Percentiles rank a stretch among this genome's conserved stretches.
Evolutionary conservation across 2,329 filamentous ascomycete genomes (phyloP).

Genomic region (Pestalotiopsis sp.): DNA sequence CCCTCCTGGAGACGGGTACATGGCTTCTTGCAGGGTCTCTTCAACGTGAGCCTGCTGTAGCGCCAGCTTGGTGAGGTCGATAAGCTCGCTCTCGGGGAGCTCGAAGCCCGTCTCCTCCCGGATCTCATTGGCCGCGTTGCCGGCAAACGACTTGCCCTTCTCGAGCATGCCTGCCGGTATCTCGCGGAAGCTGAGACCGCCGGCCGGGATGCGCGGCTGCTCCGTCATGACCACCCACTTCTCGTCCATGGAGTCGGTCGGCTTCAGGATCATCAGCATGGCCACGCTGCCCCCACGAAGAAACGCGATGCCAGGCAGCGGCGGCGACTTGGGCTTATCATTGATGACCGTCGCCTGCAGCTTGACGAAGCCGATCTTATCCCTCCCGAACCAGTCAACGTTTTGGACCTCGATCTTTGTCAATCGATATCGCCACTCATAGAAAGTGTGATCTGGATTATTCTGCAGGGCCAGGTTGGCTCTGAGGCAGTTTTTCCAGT

Average conservation of each 20-base stretch:
- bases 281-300: not conserved
- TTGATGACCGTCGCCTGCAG: not conserved
- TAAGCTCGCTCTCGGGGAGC: conserved; percentile 48
- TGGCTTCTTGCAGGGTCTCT: conserved; percentile 44
- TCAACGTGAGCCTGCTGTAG: conserved; percentile 29
- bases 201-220: conserved; percentile 58
- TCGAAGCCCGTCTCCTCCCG: conserved; percentile 57
- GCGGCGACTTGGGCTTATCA: not conserved
- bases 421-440: not conserved
- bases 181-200: conserved; percentile 54
- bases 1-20: conserved; percentile 57
- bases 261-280: conserved; percentile 45
- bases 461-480: not conserved
- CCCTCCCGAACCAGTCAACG: not conserved
- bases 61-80: conserved; percentile 56
- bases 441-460: not conserved
- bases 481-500: not conserved
- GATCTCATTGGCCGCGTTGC: conserved; percentile 58
- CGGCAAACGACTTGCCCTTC: conserved; percentile 51
- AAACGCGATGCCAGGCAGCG: not conserved
- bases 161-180: conserved; percentile 65
- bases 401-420: not conserved
- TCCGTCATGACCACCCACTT: conserved; percentile 56
- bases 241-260: conserved; percentile 47
- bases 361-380: not conserved